Conservation (phyloP, 2,329 filamentous ascomycete species). For the Sordariomycetes sp. region DNA sequence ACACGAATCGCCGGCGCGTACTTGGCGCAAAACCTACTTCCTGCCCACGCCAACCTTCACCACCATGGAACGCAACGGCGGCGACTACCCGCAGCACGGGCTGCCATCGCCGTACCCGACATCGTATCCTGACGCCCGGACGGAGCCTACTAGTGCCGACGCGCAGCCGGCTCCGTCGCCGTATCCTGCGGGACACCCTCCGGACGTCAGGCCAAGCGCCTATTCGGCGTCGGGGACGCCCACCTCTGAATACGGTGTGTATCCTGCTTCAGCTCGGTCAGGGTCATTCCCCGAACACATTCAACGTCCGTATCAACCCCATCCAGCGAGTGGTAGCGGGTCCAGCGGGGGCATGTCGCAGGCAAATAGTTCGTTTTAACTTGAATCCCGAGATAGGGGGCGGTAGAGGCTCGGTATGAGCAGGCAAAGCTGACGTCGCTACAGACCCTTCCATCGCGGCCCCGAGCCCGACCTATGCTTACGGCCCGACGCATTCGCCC, state of each 20-base stretch:
- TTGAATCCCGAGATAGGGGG: background rate
- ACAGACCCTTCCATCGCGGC: constrained; percentile 98
- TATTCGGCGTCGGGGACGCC: constrained; percentile 72
- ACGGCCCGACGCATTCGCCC: constrained; percentile 71
- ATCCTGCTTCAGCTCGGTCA: constrained; percentile 63
- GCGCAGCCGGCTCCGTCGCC: constrained; percentile 75
- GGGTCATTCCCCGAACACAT: constrained; percentile 80
- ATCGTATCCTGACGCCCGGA: constrained; percentile 55
- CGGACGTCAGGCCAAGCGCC: constrained; percentile 57
- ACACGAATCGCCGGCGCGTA: background rate
- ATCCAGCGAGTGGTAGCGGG: constrained; percentile 59
- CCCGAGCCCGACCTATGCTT: constrained; percentile 82
- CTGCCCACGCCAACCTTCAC: background rate
- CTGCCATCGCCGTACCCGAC: constrained; percentile 62
- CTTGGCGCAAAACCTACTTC: background rate
- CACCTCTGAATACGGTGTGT: constrained; percentile 77
- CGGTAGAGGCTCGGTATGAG: background rate
- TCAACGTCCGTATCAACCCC: constrained; percentile 70
- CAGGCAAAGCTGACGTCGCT: background rate
- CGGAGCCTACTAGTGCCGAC: constrained; percentile 83
- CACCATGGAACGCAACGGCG: constrained; percentile 46
- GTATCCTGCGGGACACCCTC: constrained; percentile 59
- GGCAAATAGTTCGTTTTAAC: constrained; percentile 69
- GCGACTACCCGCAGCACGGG: constrained; percentile 80
- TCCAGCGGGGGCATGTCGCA: constrained; percentile 83